Conservation (phyloP, 441 rosid species). For the Kokia cookei region DNA sequence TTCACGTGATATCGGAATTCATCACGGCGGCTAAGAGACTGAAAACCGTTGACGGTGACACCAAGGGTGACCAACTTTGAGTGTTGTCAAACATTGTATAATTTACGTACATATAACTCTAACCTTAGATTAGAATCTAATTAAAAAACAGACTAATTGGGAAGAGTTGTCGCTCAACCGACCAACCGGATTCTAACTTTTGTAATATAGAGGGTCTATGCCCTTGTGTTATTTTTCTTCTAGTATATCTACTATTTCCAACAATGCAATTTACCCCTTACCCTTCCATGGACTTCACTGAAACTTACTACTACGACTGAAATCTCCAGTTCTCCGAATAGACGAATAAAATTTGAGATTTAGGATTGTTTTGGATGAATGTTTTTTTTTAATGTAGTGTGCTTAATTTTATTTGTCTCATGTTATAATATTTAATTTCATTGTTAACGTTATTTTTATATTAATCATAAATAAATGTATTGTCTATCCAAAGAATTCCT, state of each 20-base stretch:
- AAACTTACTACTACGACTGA: background rate
- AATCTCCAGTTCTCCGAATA: too few species aligned
- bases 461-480: too few species aligned
- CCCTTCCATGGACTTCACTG: background rate
- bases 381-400: too few species aligned
- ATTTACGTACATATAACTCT: constrained; percentile 30
- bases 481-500: too few species aligned
- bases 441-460: too few species aligned
- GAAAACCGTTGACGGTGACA: constrained; percentile 12
- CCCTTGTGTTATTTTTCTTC: background rate
- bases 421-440: too few species aligned
- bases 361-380: too few species aligned
- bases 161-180: constrained; percentile 10
- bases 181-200: constrained; percentile 20
- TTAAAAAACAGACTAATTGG: constrained; percentile 8
- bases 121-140: constrained; percentile 35
- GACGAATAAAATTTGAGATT: too few species aligned
- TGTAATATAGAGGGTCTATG: constrained; percentile 12
- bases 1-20: constrained; percentile 37
- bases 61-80: constrained; percentile 17
- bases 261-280: background rate
- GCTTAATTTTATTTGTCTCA: too few species aligned
- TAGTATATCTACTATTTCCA: background rate
- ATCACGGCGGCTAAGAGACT: constrained; percentile 31
- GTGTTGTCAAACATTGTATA: constrained; percentile 18